Evolutionary conservation across 2,329 filamentous ascomycete species (phyloP).

Genomic region (Colletotrichum zoysiae): DNA sequence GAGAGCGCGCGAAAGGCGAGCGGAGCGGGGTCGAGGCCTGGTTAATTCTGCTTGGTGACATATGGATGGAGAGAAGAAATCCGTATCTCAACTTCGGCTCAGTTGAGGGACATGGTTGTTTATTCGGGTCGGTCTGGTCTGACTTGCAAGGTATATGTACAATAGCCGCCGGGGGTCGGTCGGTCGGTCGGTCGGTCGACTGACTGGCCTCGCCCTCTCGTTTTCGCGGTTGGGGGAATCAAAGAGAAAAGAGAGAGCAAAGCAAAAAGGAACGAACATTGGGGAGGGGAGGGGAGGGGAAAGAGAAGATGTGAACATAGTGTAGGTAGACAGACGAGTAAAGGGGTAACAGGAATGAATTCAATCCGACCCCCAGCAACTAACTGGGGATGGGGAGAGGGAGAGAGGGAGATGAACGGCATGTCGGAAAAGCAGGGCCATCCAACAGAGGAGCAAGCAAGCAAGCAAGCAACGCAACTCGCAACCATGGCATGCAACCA

Average conservation of each 20-base stretch:
- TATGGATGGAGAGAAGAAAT: constrained; percentile 13
- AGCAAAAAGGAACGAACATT: background rate
- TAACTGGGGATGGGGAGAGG: background rate
- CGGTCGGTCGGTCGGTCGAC: no score
- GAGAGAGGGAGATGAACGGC: background rate
- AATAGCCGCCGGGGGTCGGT: background rate
- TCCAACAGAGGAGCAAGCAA: no score
- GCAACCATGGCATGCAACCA: background rate
- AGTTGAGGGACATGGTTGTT: background rate
- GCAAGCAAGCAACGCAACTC: background rate
- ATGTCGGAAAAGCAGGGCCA: constrained; percentile 5
- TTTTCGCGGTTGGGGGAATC: background rate
- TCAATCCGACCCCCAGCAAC: constrained; percentile 3
- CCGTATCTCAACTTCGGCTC: constrained; percentile 3
- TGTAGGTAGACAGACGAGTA: constrained; percentile 26
- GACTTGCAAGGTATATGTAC: background rate
- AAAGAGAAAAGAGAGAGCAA: background rate
- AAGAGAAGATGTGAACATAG: background rate
- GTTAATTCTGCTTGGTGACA: constrained; percentile 9
- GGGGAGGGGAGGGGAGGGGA: background rate
- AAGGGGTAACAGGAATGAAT: constrained; percentile 11
- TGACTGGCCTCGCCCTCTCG: background rate
- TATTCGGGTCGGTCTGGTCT: background rate
- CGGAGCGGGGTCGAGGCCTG: constrained; percentile 37
- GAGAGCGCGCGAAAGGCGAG: constrained; percentile 21